phyloP scores from a whole-genome alignment of 1,284 basidiomycete species.

The Phylloporus sp. region DNA sequence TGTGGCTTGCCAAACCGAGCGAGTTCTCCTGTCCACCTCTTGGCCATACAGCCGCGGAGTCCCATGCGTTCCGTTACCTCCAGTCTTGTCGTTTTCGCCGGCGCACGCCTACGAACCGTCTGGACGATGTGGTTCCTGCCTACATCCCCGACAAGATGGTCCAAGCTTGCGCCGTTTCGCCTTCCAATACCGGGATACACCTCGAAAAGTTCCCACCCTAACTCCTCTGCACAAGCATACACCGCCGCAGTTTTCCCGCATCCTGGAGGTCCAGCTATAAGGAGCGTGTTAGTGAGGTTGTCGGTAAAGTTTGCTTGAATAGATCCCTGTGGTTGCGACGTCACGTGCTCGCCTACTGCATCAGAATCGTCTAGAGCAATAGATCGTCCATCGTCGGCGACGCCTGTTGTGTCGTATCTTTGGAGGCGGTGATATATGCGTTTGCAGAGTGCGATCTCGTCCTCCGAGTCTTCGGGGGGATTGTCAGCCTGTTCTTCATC shows the following conservation, averaged over 20 bases:
- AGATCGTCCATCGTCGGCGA: slow-evolving; percentile 15
- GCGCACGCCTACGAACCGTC: slow-evolving; percentile 17
- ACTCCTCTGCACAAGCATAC: slow-evolving; percentile 90
- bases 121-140: slow-evolving; percentile 88
- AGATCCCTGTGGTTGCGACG: slow-evolving; percentile 6
- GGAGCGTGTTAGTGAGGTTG: slow-evolving; percentile 80
- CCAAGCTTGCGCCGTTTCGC: slow-evolving; percentile 80
- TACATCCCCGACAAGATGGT: slow-evolving; percentile 88
- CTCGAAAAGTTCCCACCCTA: slow-evolving; percentile 97
- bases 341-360: slow-evolving; percentile 15
- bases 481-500: slow-evolving; percentile 45
- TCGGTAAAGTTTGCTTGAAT: slow-evolving; percentile 42
- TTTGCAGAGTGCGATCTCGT: slow-evolving; percentile 38
- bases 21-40: slow-evolving; percentile 6
- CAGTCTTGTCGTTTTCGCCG: slow-evolving; percentile 10
- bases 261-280: slow-evolving; percentile 84
- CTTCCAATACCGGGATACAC: slow-evolving; percentile 95
- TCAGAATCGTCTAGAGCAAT: slow-evolving; percentile 24
- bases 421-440: slow-evolving; percentile 26
- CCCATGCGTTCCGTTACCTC: slow-evolving; percentile 11
- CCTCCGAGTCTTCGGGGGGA: slow-evolving; percentile 36
- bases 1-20: not conserved
- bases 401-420: slow-evolving; percentile 4
- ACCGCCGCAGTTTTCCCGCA: slow-evolving; percentile 93
- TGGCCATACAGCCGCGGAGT: slow-evolving; percentile 21